phyloP scores from a whole-genome alignment of 2,329 filamentous ascomycete species.

The Nemania sp. region DNA sequence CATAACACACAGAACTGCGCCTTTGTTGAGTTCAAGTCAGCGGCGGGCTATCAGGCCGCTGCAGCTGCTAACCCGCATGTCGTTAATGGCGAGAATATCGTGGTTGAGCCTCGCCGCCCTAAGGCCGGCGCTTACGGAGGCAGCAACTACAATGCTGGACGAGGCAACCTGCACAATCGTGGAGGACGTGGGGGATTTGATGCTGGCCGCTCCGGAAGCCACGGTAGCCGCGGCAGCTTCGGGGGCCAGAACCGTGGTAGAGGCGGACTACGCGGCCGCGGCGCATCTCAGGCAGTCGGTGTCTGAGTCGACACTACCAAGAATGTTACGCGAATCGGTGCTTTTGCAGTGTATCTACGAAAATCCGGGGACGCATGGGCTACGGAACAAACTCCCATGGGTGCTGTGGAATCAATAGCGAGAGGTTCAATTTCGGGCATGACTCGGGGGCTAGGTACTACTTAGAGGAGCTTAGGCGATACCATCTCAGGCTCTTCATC shows the following conservation, averaged over 20 bases:
- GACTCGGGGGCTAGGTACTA: conserved; percentile 28
- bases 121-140: conserved; percentile 73
- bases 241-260: conserved; percentile 68
- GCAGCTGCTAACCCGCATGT: conserved; percentile 82
- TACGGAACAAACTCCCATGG: conserved; percentile 10
- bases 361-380: not conserved
- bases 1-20: conserved; percentile 76
- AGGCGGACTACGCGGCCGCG: conserved; percentile 66
- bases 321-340: conserved; percentile 5
- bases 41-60: conserved; percentile 82
- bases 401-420: conserved; percentile 27
- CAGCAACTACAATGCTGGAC: conserved; percentile 65
- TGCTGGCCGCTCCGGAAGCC: conserved; percentile 61
- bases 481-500: conserved; percentile 20
- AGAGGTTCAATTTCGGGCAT: conserved; percentile 31
- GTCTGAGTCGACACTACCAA: conserved; percentile 43
- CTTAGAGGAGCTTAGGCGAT: conserved; percentile 21
- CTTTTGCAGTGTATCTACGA: conserved; percentile 6
- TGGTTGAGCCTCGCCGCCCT: conserved; percentile 86
- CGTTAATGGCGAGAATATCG: conserved; percentile 80
- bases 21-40: conserved; percentile 88
- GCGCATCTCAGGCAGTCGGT: conserved; percentile 60
- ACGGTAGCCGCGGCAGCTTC: conserved; percentile 70
- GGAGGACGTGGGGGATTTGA: conserved; percentile 69
- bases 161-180: conserved; percentile 64